Conservation (phyloP, 164 flowering plant genomes). For the Kalanchoe fedtschenkoi region DNA sequence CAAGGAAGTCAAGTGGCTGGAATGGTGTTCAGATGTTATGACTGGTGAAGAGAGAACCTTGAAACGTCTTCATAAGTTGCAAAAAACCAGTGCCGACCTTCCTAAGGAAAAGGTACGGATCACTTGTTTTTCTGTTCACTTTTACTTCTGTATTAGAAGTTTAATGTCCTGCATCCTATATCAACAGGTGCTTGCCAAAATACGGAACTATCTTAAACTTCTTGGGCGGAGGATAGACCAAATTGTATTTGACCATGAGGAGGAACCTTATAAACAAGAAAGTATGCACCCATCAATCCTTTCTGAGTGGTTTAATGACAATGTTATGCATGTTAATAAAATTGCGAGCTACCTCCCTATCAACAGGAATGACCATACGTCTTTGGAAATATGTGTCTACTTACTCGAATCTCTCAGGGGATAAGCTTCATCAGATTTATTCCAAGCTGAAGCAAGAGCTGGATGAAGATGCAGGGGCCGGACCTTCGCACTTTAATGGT, state of each 20-base stretch:
- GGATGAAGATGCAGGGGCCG: constrained; percentile 52
- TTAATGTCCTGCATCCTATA: not conserved
- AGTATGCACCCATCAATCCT: constrained; percentile 33
- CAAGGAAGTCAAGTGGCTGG: constrained; percentile 96
- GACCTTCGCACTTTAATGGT: constrained; percentile 57
- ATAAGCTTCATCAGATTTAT: constrained; percentile 71
- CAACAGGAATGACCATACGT: constrained; percentile 70
- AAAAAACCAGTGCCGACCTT: constrained; percentile 78
- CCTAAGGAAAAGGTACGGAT: constrained; percentile 78
- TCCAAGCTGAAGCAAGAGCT: constrained; percentile 82
- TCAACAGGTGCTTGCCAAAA: constrained; percentile 74
- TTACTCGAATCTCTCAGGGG: constrained; percentile 78
- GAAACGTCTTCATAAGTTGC: constrained; percentile 68
- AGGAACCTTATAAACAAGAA: constrained; percentile 54
- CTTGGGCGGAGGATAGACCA: constrained; percentile 81
- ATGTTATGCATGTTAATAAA: not conserved
- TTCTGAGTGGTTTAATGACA: constrained; percentile 6
- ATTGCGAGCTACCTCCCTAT: not conserved
- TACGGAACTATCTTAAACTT: constrained; percentile 81
- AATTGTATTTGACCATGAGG: constrained; percentile 57
- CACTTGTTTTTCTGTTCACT: not conserved
- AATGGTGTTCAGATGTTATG: constrained; percentile 98
- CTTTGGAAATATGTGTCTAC: constrained; percentile 91
- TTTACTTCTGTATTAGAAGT: not conserved
- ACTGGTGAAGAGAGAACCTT: constrained; percentile 64